A percentile compares a stretch with the other conserved stretches of the same genome.
These are phyloP conservation scores for Aristolochia fimbriata DNA, from an alignment of 164 flowering plant genomes.

Conservation along the genomic window DNA sequence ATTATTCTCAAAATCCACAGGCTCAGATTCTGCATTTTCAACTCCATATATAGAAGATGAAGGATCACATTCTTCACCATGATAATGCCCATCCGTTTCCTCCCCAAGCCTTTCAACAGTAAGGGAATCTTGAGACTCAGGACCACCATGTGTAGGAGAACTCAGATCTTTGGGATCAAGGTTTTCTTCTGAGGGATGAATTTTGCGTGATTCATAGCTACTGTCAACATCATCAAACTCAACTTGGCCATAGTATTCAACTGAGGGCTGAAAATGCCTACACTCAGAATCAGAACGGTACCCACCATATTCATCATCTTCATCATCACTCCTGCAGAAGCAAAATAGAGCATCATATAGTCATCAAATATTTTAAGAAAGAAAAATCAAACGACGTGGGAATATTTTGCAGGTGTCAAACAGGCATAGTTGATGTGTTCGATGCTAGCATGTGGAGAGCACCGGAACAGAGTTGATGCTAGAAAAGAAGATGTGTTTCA, in stretches of 20 bases:
- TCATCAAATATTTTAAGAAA: too few relatives aligned
- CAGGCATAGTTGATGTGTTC: too few relatives aligned
- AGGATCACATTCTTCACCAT: slow-evolving; percentile 33
- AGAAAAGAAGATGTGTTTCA: too few relatives aligned
- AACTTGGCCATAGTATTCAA: slow-evolving; percentile 38
- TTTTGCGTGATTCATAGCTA: slow-evolving; percentile 35
- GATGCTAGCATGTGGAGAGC: too few relatives aligned
- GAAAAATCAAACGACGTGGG: too few relatives aligned
- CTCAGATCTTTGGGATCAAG: slow-evolving; percentile 27
- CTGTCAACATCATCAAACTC: slow-evolving; percentile 41
- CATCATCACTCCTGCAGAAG: slow-evolving; percentile 61
- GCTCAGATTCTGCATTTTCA: slow-evolving; percentile 44
- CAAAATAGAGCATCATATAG: slow-evolving; percentile 3
- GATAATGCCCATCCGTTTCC: slow-evolving; percentile 28
- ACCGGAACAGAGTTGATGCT: too few relatives aligned
- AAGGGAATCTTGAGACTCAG: slow-evolving; percentile 21
- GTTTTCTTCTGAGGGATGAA: slow-evolving; percentile 38
- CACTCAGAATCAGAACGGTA: slow-evolving; percentile 43
- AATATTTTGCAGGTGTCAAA: too few relatives aligned
- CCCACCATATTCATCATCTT: slow-evolving; percentile 48
- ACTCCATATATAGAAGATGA: slow-evolving; percentile 39
- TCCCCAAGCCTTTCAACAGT: slow-evolving; percentile 16
- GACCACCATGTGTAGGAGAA: slow-evolving; percentile 29
- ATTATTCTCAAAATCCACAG: slow-evolving; percentile 93
- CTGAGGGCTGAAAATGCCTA: slow-evolving; percentile 30